Percentiles rank a stretch among this genome's conserved stretches.
phyloP scores from a whole-genome alignment of 108 stramenopile species.

The Asterionellopsis glacialis region DNA sequence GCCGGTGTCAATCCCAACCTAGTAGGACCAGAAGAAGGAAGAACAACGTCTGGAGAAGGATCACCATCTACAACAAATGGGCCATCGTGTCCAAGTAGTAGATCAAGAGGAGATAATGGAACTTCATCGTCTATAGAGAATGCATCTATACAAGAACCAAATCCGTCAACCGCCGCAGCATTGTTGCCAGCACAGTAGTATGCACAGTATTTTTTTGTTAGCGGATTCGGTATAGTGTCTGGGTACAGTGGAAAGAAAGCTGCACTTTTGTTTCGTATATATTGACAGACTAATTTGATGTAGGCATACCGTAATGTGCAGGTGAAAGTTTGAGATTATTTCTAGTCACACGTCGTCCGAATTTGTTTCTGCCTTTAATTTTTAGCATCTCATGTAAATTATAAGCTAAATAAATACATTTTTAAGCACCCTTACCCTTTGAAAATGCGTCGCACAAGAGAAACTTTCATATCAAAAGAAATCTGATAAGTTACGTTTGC shows the following conservation, averaged over 20 bases:
- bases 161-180: neutral
- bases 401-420: no score
- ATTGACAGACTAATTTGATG: no score
- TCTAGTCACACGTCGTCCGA: no score
- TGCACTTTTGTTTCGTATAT: neutral
- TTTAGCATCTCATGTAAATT: no score
- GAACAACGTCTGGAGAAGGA: neutral
- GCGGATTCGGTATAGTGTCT: neutral
- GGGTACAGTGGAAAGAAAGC: neutral
- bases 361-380: no score
- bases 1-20: neutral
- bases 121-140: neutral
- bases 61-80: no score
- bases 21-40: neutral
- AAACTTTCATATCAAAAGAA: no score
- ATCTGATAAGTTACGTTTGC: neutral
- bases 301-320: no score
- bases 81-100: no score
- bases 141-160: neutral
- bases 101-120: neutral
- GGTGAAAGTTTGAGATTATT: no score
- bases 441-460: no score
- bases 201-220: neutral
- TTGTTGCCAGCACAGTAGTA: constrained; percentile 1
- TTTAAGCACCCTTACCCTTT: no score